A percentile compares a stretch with the other conserved stretches of the same genome.
These are phyloP conservation scores for Coelastrella sp. DNA, from an alignment of 139 green algal species.

Conservation along the genomic window DNA sequence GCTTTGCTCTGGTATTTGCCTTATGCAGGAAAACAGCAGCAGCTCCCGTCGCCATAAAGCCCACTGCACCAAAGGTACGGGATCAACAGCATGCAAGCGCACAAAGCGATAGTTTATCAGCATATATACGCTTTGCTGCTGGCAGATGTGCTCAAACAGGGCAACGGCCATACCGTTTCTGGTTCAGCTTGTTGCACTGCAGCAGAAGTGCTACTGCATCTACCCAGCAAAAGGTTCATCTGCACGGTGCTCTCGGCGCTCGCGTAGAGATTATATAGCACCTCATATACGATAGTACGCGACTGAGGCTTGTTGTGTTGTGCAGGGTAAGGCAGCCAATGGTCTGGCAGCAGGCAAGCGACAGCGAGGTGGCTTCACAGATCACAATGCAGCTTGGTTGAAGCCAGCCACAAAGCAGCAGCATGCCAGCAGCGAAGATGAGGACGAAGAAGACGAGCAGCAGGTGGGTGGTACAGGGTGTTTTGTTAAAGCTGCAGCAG, in stretches of 20 bases:
- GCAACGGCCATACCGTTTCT: too few relatives aligned
- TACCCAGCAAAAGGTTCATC: not conserved
- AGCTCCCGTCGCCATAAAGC: not conserved
- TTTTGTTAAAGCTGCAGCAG: not conserved
- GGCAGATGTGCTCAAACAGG: not conserved
- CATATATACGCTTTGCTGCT: not conserved
- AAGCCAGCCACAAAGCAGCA: constrained; percentile 28
- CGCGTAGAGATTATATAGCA: not conserved
- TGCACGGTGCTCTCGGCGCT: not conserved
- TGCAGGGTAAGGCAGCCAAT: not conserved
- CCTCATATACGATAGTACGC: not conserved
- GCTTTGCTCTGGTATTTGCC: not conserved
- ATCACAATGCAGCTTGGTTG: constrained; percentile 31
- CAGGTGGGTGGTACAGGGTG: not conserved
- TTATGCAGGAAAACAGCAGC: not conserved
- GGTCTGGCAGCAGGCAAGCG: constrained; percentile 2
- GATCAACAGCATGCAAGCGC: not conserved
- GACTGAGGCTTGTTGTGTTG: not conserved
- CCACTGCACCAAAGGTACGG: not conserved
- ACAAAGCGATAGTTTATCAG: not conserved
- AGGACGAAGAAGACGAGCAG: constrained; percentile 35
- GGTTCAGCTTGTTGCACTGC: too few relatives aligned
- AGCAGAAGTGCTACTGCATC: too few relatives aligned
- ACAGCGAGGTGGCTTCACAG: constrained; percentile 25
- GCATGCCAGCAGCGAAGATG: constrained; percentile 28